Percentiles rank a stretch among this genome's conserved stretches.
These are phyloP conservation scores for Rhododendron kiyosumense DNA, from an alignment of 148 eudicot genomes.

Conservation along the genomic window DNA sequence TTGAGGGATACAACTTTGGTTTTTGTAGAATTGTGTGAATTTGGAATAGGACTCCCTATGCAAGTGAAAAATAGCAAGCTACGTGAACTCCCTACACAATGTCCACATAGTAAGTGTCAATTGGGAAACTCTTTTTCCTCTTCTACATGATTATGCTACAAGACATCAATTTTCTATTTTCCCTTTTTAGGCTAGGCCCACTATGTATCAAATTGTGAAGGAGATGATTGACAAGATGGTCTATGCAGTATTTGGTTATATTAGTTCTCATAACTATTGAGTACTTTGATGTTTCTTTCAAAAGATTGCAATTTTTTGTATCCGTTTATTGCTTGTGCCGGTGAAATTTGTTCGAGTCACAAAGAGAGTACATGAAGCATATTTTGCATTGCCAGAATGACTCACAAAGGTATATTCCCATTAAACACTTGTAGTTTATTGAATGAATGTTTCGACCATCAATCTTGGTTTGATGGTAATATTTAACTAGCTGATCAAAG, in stretches of 20 bases:
- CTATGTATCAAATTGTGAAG: constrained; percentile 80
- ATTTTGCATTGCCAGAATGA: constrained; percentile 55
- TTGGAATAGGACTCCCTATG: too few species aligned
- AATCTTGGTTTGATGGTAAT: not conserved
- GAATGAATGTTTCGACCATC: not conserved
- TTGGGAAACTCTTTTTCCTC: not conserved
- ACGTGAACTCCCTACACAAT: constrained; percentile 35
- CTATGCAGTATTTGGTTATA: constrained; percentile 36
- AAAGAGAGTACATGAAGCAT: constrained; percentile 88
- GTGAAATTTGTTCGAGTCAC: constrained; percentile 95
- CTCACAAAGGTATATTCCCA: constrained; percentile 53
- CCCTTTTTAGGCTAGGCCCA: constrained; percentile 77
- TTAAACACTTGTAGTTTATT: not conserved
- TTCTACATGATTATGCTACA: not conserved
- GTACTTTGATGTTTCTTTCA: not conserved
- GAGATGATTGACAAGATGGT: constrained; percentile 98
- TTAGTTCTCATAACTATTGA: not conserved
- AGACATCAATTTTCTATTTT: not conserved
- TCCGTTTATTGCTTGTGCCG: constrained; percentile 27
- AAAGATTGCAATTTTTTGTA: not conserved
- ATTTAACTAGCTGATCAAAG: not conserved
- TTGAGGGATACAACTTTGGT: too few species aligned
- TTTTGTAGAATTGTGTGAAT: too few species aligned
- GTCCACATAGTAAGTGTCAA: constrained; percentile 64
- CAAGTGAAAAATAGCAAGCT: too few species aligned